phyloP scores from a whole-genome alignment of 2,329 filamentous ascomycete genomes.

The Diaporthe caulivora region DNA sequence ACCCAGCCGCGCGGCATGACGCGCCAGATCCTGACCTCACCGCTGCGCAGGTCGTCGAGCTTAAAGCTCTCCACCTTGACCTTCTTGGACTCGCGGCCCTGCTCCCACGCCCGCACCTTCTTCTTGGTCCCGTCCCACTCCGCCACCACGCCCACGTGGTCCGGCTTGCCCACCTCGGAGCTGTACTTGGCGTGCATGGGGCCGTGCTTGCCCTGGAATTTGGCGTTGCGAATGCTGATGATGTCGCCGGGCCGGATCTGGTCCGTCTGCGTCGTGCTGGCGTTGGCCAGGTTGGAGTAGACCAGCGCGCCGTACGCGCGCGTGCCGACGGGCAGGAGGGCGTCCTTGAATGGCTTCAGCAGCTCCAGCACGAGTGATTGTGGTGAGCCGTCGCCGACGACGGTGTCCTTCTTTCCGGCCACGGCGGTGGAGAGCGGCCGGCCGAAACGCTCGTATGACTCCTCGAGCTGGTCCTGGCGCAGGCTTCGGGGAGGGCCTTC shows the following conservation, averaged over 20 bases:
- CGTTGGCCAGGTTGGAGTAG: slow-evolving; percentile 95
- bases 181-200: slow-evolving; percentile 96
- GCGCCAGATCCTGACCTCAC: slow-evolving; percentile 97
- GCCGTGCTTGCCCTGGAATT: slow-evolving; percentile 95
- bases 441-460: slow-evolving; percentile 85
- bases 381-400: slow-evolving; percentile 87
- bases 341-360: slow-evolving; percentile 78
- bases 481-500: slow-evolving; percentile 84
- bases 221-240: slow-evolving; percentile 90
- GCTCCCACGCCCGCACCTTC: slow-evolving; percentile 95
- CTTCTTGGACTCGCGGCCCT: slow-evolving; percentile 93
- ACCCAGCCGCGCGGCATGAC: slow-evolving; percentile 94
- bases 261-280: slow-evolving; percentile 88
- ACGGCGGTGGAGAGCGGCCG: slow-evolving; percentile 80
- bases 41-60: slow-evolving; percentile 89
- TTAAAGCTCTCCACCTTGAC: slow-evolving; percentile 95
- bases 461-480: slow-evolving; percentile 93
- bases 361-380: slow-evolving; percentile 83
- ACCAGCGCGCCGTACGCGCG: slow-evolving; percentile 92
- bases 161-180: slow-evolving; percentile 86
- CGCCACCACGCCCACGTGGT: slow-evolving; percentile 90
- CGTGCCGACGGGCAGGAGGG: slow-evolving; percentile 85
- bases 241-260: slow-evolving; percentile 95
- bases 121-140: slow-evolving; percentile 99
- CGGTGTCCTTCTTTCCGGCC: slow-evolving; percentile 78